Percentiles rank a stretch among this genome's conserved stretches.
Conservation (phyloP, 148 eudicot species). For the Rhododendron simsii region DNA sequence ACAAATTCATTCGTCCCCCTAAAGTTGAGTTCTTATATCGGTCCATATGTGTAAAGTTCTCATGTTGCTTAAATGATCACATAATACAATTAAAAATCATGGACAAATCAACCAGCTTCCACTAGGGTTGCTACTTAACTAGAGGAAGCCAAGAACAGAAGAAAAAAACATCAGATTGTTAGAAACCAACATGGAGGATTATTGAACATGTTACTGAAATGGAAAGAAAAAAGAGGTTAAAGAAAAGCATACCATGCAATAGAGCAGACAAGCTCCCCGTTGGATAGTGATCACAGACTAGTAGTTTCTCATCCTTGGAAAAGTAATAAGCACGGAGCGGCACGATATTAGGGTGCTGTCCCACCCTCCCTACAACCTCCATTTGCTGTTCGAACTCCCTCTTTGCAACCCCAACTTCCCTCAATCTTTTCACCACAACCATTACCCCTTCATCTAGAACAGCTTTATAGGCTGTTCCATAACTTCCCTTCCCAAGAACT, state of each 20-base stretch:
- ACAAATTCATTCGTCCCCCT: not conserved
- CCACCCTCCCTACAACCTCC: slow-evolving; percentile 59
- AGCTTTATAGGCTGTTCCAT: slow-evolving; percentile 92
- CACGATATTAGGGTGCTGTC: slow-evolving; percentile 60
- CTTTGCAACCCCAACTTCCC: slow-evolving; percentile 68
- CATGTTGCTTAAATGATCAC: not conserved
- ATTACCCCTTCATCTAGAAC: slow-evolving; percentile 68
- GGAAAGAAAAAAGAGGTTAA: not conserved
- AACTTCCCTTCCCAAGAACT: slow-evolving; percentile 92
- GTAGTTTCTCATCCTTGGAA: slow-evolving; percentile 95
- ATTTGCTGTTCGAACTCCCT: slow-evolving; percentile 91
- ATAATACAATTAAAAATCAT: not conserved
- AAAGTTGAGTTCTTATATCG: not conserved
- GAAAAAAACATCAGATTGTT: not conserved
- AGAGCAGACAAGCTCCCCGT: slow-evolving; percentile 68
- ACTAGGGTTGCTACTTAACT: not conserved
- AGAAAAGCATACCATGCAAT: slow-evolving; percentile 64
- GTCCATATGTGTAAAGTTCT: not conserved
- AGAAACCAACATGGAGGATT: not conserved
- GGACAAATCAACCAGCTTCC: not conserved
- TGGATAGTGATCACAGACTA: slow-evolving; percentile 66
- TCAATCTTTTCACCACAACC: slow-evolving; percentile 83
- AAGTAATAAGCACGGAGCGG: slow-evolving; percentile 78
- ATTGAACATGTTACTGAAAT: not conserved
- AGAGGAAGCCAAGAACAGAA: not conserved